Conservation (phyloP, 2,329 filamentous ascomycete species). For the Fusarium veterinarium region DNA sequence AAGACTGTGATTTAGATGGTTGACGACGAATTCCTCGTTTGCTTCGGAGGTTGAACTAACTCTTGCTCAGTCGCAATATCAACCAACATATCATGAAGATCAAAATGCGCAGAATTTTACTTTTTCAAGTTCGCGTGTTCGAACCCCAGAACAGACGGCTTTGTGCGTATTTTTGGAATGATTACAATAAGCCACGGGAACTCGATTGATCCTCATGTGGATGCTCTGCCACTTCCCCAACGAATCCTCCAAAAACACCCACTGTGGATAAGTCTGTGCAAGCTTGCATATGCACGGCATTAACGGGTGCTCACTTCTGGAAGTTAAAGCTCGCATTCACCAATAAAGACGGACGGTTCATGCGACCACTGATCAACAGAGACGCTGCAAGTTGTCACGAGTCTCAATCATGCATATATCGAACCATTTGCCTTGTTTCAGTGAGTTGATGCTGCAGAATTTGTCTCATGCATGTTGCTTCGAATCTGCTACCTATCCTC, state of each 20-base stretch:
- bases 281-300: slow-evolving; percentile 6
- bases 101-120: rapidly evolving
- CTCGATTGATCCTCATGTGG: background rate
- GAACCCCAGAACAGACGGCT: background rate
- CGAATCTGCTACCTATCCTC: background rate
- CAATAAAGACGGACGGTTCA: background rate
- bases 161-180: background rate
- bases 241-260: background rate
- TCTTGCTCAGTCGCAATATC: rapidly evolving
- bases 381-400: background rate
- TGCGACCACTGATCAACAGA: slow-evolving; percentile 5
- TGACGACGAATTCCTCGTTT: background rate
- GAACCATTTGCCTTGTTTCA: slow-evolving; percentile 1
- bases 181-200: background rate
- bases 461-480: background rate
- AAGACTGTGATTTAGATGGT: background rate
- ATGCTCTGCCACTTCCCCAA: background rate
- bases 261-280: background rate
- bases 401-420: background rate
- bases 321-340: background rate
- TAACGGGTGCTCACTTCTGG: background rate
- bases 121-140: background rate
- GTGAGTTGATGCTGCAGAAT: background rate
- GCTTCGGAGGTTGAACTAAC: rapidly evolving
- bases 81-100: rapidly evolving